These are phyloP conservation scores for Musa acuminata DNA, from an alignment of 176 grass and related monocot genomes.

Conservation along the genomic window DNA sequence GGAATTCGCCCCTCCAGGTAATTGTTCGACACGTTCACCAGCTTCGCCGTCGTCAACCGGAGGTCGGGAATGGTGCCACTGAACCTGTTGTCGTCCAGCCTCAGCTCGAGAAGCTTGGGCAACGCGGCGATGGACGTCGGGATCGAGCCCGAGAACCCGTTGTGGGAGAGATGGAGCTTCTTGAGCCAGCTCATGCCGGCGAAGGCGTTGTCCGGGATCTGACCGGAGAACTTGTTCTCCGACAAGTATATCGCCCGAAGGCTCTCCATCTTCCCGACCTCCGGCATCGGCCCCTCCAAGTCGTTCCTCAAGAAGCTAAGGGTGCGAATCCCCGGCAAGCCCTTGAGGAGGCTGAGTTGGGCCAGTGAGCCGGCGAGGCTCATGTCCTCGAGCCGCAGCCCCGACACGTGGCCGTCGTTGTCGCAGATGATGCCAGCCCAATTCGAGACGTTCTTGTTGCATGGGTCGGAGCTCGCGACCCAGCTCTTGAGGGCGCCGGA, in stretches of 20 bases:
- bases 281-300: conserved; percentile 57
- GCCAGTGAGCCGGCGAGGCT: conserved; percentile 45
- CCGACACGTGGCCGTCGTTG: conserved; percentile 29
- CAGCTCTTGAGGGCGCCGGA: conserved; percentile 31
- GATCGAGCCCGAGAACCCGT: conserved; percentile 57
- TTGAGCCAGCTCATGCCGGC: conserved; percentile 54
- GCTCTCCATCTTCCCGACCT: conserved; percentile 33
- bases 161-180: conserved; percentile 52
- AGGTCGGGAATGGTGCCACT: conserved; percentile 51
- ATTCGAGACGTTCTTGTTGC: conserved; percentile 13
- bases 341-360: conserved; percentile 25
- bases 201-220: conserved; percentile 62
- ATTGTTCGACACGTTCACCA: conserved; percentile 53
- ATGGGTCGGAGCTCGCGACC: conserved; percentile 42
- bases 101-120: conserved; percentile 50
- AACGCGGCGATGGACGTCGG: conserved; percentile 45
- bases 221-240: conserved; percentile 49
- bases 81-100: conserved; percentile 58
- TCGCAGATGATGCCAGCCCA: conserved; percentile 72
- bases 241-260: conserved; percentile 56
- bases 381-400: conserved; percentile 74
- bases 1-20: conserved; percentile 65
- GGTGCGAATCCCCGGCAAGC: conserved; percentile 32
- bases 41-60: conserved; percentile 25
- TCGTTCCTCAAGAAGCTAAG: conserved; percentile 61